Evolutionary conservation across 1,284 basidiomycete species (phyloP).

Genomic region (Trametes hirsuta): DNA sequence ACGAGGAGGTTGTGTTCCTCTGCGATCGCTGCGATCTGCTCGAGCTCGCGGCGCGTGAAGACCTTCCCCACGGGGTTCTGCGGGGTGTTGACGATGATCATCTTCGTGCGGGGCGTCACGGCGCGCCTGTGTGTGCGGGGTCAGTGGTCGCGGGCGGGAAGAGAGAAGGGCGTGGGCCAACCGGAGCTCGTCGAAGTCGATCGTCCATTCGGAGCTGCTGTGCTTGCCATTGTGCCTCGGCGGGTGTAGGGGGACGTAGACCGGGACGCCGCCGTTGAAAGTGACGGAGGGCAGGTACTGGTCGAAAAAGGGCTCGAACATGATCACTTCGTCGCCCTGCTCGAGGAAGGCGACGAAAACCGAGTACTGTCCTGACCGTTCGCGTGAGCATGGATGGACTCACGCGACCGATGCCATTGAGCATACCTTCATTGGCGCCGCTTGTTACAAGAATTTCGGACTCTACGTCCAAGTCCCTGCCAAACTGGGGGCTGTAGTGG

Average conservation of each 20-base stretch:
- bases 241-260: slow-evolving; percentile 95
- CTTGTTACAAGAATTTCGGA: slow-evolving; percentile 93
- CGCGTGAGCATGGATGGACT: neutral
- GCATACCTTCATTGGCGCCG: slow-evolving; percentile 91
- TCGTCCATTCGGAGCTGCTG: slow-evolving; percentile 82
- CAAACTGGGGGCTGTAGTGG: slow-evolving; percentile 76
- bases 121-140: slow-evolving; percentile 54
- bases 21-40: slow-evolving; percentile 83
- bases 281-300: slow-evolving; percentile 93
- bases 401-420: neutral
- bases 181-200: slow-evolving; percentile 87
- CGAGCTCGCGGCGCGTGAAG: slow-evolving; percentile 83
- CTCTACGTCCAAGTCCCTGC: slow-evolving; percentile 80
- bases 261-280: slow-evolving; percentile 91
- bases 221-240: slow-evolving; percentile 60
- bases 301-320: slow-evolving; percentile 98
- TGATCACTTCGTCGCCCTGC: slow-evolving; percentile 94
- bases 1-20: slow-evolving; percentile 94
- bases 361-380: slow-evolving; percentile 79
- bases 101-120: slow-evolving; percentile 86
- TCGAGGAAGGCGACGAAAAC: slow-evolving; percentile 89
- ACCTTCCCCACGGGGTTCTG: slow-evolving; percentile 98
- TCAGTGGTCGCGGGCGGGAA: neutral
- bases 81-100: slow-evolving; percentile 93
- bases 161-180: slow-evolving; percentile 34